These are phyloP conservation scores for Noccaea bulbosa DNA, from an alignment of 345 rosid species.

Conservation along the genomic window DNA sequence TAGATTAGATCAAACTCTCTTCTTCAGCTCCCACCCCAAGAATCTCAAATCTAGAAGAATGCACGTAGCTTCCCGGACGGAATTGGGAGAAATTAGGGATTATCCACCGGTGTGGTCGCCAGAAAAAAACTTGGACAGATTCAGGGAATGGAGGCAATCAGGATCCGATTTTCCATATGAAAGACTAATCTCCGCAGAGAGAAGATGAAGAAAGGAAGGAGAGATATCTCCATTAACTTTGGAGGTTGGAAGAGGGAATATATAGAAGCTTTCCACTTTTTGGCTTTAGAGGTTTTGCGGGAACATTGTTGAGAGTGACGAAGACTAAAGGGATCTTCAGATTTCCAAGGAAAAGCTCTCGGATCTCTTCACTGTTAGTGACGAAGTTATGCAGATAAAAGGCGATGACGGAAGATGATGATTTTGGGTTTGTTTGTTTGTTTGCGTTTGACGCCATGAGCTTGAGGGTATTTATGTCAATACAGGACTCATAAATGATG, in stretches of 20 bases:
- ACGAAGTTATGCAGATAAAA: background rate
- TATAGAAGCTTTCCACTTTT: background rate
- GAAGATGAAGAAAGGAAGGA: background rate
- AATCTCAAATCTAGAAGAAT: background rate
- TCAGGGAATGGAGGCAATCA: background rate
- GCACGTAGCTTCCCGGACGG: too few relatives aligned
- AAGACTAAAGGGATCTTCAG: background rate
- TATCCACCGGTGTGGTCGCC: background rate
- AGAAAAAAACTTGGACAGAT: background rate
- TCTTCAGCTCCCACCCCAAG: too few relatives aligned
- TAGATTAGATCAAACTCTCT: background rate
- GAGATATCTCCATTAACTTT: too few relatives aligned
- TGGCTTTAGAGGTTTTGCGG: background rate
- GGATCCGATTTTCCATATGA: background rate
- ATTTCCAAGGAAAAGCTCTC: background rate
- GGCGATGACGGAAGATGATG: slow-evolving; percentile 13
- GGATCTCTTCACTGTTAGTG: background rate
- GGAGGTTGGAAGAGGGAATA: too few relatives aligned
- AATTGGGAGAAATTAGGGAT: background rate
- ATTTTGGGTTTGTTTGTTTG: background rate
- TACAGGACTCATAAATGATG: background rate
- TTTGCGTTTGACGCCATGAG: background rate
- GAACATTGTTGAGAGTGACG: background rate
- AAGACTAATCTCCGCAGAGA: too few relatives aligned
- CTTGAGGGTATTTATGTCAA: slow-evolving; percentile 5